phyloP scores from a whole-genome alignment of 495 filamentous ascomycete genomes.

The Daldinia decipiens region DNA sequence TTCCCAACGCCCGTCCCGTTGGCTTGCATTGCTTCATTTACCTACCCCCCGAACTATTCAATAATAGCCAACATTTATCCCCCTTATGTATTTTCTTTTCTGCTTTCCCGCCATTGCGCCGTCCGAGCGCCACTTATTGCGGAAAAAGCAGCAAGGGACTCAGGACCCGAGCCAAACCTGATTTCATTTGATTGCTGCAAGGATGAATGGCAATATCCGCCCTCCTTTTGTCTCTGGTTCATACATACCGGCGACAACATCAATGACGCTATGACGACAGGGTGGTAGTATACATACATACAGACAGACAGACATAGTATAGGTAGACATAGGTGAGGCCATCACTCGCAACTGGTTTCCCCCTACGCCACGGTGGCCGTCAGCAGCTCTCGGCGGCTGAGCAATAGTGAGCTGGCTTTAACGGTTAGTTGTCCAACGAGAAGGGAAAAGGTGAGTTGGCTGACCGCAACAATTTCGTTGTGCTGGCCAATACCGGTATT shows the following conservation, averaged over 20 bases:
- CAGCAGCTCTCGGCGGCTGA: slow-evolving; percentile 35
- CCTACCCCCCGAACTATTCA: slow-evolving; percentile 14
- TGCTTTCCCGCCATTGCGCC: slow-evolving; percentile 23
- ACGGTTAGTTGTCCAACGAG: slow-evolving; percentile 28
- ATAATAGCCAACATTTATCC: slow-evolving; percentile 33
- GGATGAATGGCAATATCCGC: slow-evolving; percentile 21
- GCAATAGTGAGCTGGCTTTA: slow-evolving; percentile 30
- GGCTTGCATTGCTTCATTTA: slow-evolving; percentile 44
- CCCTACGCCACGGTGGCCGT: slow-evolving; percentile 40
- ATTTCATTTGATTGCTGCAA: slow-evolving; percentile 17
- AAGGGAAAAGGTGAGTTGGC: slow-evolving; percentile 40
- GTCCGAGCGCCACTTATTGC: slow-evolving; percentile 28
- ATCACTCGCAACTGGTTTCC: slow-evolving; percentile 39
- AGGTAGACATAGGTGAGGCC: slow-evolving; percentile 17
- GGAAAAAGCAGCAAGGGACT: not conserved
- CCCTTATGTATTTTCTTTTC: slow-evolving; percentile 13
- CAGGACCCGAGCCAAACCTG: slow-evolving; percentile 24
- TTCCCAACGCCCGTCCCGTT: slow-evolving; percentile 35
- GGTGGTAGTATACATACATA: slow-evolving; percentile 6
- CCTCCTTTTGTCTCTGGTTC: slow-evolving; percentile 16
- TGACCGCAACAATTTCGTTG: slow-evolving; percentile 45
- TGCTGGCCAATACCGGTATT: slow-evolving; percentile 47
- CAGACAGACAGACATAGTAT: no score
- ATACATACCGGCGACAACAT: slow-evolving; percentile 14
- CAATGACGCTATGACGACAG: slow-evolving; percentile 26